Base-by-base conservation (phyloP, 148 eudicot genomes). In the Talinum fruticosum region DNA sequence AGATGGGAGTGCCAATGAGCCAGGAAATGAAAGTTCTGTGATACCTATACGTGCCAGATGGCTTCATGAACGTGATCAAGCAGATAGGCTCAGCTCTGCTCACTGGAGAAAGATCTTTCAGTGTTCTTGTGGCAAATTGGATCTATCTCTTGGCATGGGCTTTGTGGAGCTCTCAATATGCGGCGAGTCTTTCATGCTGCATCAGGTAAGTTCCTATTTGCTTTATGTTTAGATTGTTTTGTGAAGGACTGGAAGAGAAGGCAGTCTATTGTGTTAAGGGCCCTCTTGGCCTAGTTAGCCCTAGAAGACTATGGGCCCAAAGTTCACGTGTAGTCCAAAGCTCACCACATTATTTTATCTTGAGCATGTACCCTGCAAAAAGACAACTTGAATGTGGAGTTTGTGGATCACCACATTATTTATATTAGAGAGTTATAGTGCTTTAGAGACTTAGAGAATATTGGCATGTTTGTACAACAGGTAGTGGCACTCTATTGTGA, bases 101-200 rank as follows among this genome's bases (percentile, higher is more conserved):
- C 98, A 95, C 78, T 95, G 91, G 86, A 88, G 98, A 85, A 95
- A 79, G 82, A 95, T 95, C 70, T 85, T 88, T 79, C 84, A 86
- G 65, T 92, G 98, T 69, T 88, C 87, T 65, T 95, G 97, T 82
- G 92, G 96, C 37, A 85, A 86, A 47, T 85, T 91, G 86, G 94
- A 95, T 76, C 83, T 64, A 57, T 83, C 89, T 37, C 85, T 54
- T 80, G 94, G 94, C 12, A 70, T 79, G 80, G 80, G 65, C 64
- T 92, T 82, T 75, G 81, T 95, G 2, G 97, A 95, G 80, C 73
- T 95, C 51, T 89, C 97, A 61, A 95, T 95, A 65, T 89, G 84
- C 79, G 98, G 98, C 53, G 98, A 95, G 80, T 95, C 98, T 72
- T 95, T 95, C 88, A 95, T 95, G 98, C 81, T 92, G 83, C 98